A percentile compares a stretch with the other conserved stretches of the same genome.
These are phyloP conservation scores for Pseudogymnoascus sp. DNA, from an alignment of 2,329 filamentous ascomycete genomes.

Conservation along the genomic window DNA sequence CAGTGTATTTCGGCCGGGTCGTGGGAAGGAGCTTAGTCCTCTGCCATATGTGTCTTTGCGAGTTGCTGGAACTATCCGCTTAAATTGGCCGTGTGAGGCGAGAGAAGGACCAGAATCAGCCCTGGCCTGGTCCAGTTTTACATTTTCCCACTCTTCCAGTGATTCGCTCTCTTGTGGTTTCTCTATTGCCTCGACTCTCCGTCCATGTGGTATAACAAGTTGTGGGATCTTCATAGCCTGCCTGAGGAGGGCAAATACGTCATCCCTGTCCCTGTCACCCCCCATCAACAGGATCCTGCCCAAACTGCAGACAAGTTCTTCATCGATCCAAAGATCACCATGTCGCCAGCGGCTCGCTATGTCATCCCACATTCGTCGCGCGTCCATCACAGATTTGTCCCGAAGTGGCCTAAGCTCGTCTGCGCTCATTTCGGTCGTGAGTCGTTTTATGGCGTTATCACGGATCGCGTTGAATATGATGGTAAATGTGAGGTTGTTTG, in stretches of 20 bases:
- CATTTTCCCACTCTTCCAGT: slow-evolving; percentile 7
- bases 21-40: slow-evolving; percentile 30
- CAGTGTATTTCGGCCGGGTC: slow-evolving; percentile 51
- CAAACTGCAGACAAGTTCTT: slow-evolving; percentile 74
- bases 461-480: slow-evolving; percentile 74
- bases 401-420: slow-evolving; percentile 29
- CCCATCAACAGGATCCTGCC: slow-evolving; percentile 66
- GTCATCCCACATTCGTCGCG: slow-evolving; percentile 72
- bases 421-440: slow-evolving; percentile 20
- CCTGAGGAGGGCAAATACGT: slow-evolving; percentile 68
- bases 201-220: slow-evolving; percentile 18
- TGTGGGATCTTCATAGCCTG: slow-evolving; percentile 73
- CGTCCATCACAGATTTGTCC: slow-evolving; percentile 52
- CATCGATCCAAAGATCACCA: slow-evolving; percentile 66
- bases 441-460: slow-evolving; percentile 31
- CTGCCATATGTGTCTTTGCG: slow-evolving; percentile 11
- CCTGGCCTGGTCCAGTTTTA: background rate
- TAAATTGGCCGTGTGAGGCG: slow-evolving; percentile 5
- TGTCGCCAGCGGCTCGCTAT: slow-evolving; percentile 67
- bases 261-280: slow-evolving; percentile 55
- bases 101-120: slow-evolving; percentile 1
- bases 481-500: slow-evolving; percentile 69
- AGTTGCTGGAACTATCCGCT: slow-evolving; percentile 13
- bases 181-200: background rate
- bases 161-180: slow-evolving; percentile 1